Evolutionary conservation across 306 rosid species (phyloP).

Genomic region (Citrullus mucosospermus): DNA sequence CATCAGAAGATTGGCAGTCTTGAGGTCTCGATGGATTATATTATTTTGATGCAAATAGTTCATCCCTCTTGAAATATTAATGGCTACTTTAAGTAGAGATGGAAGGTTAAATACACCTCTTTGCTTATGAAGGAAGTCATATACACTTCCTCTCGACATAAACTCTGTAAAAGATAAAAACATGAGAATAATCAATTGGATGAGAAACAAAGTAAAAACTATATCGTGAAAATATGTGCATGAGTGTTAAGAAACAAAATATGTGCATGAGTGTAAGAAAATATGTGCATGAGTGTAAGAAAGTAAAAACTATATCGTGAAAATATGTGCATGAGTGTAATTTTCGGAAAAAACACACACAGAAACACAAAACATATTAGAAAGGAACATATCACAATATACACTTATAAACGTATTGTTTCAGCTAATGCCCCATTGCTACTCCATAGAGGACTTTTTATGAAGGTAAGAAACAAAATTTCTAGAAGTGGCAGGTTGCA

Average conservation of each 20-base stretch:
- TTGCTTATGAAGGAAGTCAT: constrained; percentile 93
- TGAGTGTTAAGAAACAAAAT: too few relatives aligned
- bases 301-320: too few relatives aligned
- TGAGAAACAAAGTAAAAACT: not conserved
- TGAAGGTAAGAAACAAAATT: not conserved
- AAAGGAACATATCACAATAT: not conserved
- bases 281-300: too few relatives aligned
- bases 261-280: too few relatives aligned
- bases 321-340: not conserved
- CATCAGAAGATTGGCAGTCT: constrained; percentile 99
- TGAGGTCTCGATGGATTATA: constrained; percentile 97
- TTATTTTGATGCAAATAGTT: constrained; percentile 94
- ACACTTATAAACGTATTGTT: not conserved
- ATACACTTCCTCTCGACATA: constrained; percentile 91
- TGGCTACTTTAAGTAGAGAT: constrained; percentile 82
- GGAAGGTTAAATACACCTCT: constrained; percentile 84
- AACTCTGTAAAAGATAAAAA: constrained; percentile 58
- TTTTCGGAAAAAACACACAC: not conserved
- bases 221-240: not conserved
- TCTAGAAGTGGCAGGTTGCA: not conserved
- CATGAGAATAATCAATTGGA: constrained; percentile 15
- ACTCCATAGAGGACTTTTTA: not conserved
- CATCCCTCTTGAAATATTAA: constrained; percentile 95
- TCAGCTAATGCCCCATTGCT: not conserved
- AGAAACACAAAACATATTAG: not conserved